Conservation (phyloP, 2,329 filamentous ascomycete genomes). For the Rhynchosporium agropyri region DNA sequence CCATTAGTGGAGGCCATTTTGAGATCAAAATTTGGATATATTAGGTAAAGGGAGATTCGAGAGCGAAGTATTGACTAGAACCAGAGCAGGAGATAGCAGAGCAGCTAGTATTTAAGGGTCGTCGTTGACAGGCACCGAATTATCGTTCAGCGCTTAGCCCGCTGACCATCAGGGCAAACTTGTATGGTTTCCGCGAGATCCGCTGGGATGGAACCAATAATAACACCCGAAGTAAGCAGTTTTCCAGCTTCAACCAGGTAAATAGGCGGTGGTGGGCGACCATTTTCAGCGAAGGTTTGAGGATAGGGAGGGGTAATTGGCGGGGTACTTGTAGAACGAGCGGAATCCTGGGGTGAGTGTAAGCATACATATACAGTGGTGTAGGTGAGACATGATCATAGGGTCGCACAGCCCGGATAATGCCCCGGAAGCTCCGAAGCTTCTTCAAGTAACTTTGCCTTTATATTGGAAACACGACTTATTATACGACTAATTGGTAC, state of each 20-base stretch:
- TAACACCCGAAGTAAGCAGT: not conserved
- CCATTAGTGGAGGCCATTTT: conserved; percentile 45
- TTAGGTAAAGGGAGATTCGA: not conserved
- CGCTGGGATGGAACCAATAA: not conserved
- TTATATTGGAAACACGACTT: too few relatives aligned
- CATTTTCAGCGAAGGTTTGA: conserved; percentile 1
- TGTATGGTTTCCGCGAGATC: conserved; percentile 15
- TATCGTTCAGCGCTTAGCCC: too few relatives aligned
- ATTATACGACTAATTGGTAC: too few relatives aligned
- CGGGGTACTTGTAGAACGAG: not conserved
- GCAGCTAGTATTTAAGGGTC: conserved; percentile 12
- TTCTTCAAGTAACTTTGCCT: not conserved
- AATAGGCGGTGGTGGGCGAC: not conserved
- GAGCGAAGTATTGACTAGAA: not conserved
- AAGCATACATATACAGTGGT: not conserved
- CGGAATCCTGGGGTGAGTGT: not conserved
- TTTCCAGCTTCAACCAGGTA: not conserved
- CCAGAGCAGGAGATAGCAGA: not conserved
- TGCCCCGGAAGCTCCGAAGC: not conserved
- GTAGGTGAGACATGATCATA: too few relatives aligned
- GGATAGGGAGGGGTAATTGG: conserved; percentile 6
- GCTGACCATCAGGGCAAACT: conserved; percentile 7
- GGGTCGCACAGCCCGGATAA: conserved; percentile 6
- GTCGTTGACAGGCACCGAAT: not conserved
- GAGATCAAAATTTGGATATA: not conserved